phyloP scores from a whole-genome alignment of 1,139 yeast species.

The Yarrowia galli region DNA sequence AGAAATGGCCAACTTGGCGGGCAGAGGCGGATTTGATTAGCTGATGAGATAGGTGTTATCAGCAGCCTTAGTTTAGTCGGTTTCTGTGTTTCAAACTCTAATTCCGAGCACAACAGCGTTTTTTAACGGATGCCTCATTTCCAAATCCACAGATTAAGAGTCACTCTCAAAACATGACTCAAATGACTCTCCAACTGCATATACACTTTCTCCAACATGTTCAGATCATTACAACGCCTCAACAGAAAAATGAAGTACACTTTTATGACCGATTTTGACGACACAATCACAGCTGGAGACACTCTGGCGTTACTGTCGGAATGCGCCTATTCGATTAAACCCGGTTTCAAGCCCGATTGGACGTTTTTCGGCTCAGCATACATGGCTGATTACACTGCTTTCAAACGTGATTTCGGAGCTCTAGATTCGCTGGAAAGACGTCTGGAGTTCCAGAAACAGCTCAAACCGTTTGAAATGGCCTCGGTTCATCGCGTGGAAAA shows the following conservation, averaged over 20 bases:
- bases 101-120: neutral
- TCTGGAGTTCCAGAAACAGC: conserved; percentile 56
- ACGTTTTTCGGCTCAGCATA: conserved; percentile 58
- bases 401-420: conserved; percentile 39
- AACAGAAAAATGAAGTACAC: conserved; percentile 40
- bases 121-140: neutral
- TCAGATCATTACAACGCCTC: conserved; percentile 21
- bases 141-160: neutral
- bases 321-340: conserved; percentile 57
- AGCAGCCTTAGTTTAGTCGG: no score
- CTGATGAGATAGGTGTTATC: neutral
- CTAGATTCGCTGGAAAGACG: conserved; percentile 49
- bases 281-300: conserved; percentile 66
- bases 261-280: conserved; percentile 72
- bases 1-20: neutral
- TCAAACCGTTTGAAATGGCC: conserved; percentile 58
- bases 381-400: conserved; percentile 51
- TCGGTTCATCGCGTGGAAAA: conserved; percentile 59
- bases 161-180: neutral
- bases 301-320: conserved; percentile 62
- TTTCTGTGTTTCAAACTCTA: neutral
- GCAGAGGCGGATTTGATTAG: neutral
- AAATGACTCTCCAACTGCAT: conserved; percentile 3
- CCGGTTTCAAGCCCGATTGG: conserved; percentile 55
- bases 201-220: conserved; percentile 1